Evolutionary conservation across 83 land plant genomes (phyloP), one percentile per base, ranked within the genome.

Genomic region (Picea engelmannii): DNA sequence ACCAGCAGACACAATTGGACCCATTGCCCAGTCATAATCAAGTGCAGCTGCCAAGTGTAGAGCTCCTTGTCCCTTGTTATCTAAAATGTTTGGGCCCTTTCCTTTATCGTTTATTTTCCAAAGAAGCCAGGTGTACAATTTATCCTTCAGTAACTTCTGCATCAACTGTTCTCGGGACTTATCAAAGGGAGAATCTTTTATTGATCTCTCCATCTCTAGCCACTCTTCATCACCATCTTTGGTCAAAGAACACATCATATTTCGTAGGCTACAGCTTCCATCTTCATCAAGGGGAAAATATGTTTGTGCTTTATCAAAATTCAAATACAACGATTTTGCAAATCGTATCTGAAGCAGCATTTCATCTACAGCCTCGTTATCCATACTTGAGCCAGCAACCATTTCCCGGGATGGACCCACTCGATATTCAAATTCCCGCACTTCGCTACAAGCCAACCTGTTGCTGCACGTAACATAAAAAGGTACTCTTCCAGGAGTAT

Each of bases 1-100:
- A 23, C 96, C 94, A 83, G 93, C 84, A 79, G 83, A 85, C 76
- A 94, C 74, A 67, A 92, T 86, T 31, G 91, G 86, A 44, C 42
- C 21, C 71, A 94, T 83, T 16, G 93, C 96, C 96, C 96, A 88
- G 1, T 92, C 93, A 90, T 92, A 94, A n/a, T 93, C 91, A 88
- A 94, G 92, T 66, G 94, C 87, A 82, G 91, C 89, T 44, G 88
- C 89, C 84, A 87, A 81, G 70, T 94, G 93, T 15, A 94, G 83
- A 61, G 84, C 86, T 61, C 96, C 96, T n/a, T n/a, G n/a, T n/a
- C n/a, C n/a, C n/a, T n/a, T n/a, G n/a, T n/a, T n/a, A n/a, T n/a
- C n/a, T n/a, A n/a, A n/a, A n/a, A n/a, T n/a, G n/a, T n/a, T n/a
- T n/a, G n/a, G n/a, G 71, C 85, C 90, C 16, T 94, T 94, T 31